Evolutionary conservation across 805 yeast species (phyloP), one percentile per base, ranked within the genome.

Genomic region (Monosporozyma servazzii): DNA sequence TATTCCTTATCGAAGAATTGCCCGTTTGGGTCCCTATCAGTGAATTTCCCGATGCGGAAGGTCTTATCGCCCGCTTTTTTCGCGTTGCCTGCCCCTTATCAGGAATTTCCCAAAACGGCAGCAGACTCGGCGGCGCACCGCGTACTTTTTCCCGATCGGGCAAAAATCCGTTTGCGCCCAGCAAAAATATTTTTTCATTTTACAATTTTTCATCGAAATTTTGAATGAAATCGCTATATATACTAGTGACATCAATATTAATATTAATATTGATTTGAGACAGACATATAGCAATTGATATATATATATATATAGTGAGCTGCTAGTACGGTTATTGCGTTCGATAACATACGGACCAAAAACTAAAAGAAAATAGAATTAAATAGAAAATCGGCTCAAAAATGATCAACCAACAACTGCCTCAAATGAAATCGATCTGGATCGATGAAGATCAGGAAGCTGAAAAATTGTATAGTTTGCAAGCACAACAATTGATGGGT

Each of bases 371-470:
- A n/a, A n/a, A n/a, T n/a, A n/a, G n/a, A n/a, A n/a, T n/a, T n/a
- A n/a, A n/a, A n/a, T n/a, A n/a, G n/a, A n/a, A n/a, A n/a, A n/a
- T n/a, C n/a, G n/a, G n/a, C n/a, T n/a, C n/a, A 37, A 37, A 10
- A 8, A 41, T 41, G 27, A 41, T 27, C n/a, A 48, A 48, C 31
- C 46, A n/a, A 44, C 51, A 43, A 13, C 30, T 64, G 33, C 70
- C 67, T 25, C 67, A 62, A 52, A 71, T 72, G 72, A 69, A 66
- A 53, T 71, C 75, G 33, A 71, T 72, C 48, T 72, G 75, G 75
- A 53, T 72, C 21, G 75, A 71, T 50, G 75, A 72, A 42, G 74
- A 70, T 45, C 55, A 63, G 47, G 67, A 65, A 44, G 64, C 63
- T 5, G 66, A 63, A 37, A 71, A 71, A 52, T 58, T 71, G 30